These are phyloP conservation scores for Eucalyptus fibrosa DNA, from an alignment of 345 rosid species.

Conservation along the genomic window DNA sequence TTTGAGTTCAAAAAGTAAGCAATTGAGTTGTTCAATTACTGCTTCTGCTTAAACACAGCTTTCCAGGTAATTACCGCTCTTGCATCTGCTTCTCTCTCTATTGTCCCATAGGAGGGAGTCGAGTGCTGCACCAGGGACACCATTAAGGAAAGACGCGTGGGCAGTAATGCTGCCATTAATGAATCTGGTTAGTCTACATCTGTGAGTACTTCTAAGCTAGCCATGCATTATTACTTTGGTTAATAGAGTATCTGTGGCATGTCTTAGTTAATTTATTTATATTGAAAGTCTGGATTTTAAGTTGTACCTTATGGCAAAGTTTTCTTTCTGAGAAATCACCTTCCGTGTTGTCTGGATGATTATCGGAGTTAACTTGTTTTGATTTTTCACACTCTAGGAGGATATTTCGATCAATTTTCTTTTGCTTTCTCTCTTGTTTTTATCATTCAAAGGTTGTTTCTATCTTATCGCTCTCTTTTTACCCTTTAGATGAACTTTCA, in stretches of 20 bases:
- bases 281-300: background rate
- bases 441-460: background rate
- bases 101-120: constrained; percentile 50
- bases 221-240: background rate
- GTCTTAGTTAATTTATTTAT: background rate
- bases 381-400: background rate
- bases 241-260: background rate
- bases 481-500: background rate
- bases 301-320: background rate
- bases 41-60: background rate
- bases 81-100: background rate
- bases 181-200: constrained; percentile 69
- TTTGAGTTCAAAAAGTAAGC: constrained; percentile 43
- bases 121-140: constrained; percentile 40
- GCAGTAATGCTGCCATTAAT: constrained; percentile 48
- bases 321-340: background rate
- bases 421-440: background rate
- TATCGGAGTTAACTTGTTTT: background rate
- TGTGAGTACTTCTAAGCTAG: constrained; percentile 30
- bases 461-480: background rate
- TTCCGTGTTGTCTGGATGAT: background rate
- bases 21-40: background rate
- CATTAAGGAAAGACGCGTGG: constrained; percentile 59
- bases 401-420: background rate
- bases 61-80: background rate